A percentile compares a stretch with the other conserved stretches of the same genome.
Conservation (phyloP, 108 stramenopile species). For the Craspedostauros australis region DNA sequence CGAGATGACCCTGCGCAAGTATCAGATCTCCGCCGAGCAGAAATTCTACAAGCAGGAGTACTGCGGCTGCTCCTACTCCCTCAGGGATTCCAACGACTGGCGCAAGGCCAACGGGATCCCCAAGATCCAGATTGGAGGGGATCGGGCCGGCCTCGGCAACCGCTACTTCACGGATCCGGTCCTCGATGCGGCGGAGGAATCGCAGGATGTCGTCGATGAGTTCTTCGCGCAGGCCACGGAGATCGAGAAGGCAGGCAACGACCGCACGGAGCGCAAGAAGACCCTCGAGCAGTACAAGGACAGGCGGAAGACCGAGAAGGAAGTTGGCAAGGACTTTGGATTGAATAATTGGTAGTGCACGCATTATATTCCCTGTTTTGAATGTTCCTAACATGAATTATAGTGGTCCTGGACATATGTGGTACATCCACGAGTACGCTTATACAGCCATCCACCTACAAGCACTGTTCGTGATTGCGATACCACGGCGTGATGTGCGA, state of each 20-base stretch:
- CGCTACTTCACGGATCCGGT: conserved; percentile 51
- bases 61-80: conserved; percentile 52
- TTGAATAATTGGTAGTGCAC: conserved; percentile 46
- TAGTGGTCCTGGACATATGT: too few species aligned
- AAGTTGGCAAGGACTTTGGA: conserved; percentile 36
- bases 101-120: conserved; percentile 48
- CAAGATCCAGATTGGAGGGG: conserved; percentile 47
- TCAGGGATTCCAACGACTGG: conserved; percentile 51
- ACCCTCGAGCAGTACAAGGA: conserved; percentile 34
- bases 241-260: conserved; percentile 34
- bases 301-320: conserved; percentile 37
- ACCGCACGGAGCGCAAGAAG: conserved; percentile 35
- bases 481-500: too few species aligned
- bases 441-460: too few species aligned
- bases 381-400: too few species aligned
- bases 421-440: too few species aligned
- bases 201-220: conserved; percentile 55
- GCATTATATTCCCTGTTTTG: too few species aligned
- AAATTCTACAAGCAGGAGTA: conserved; percentile 67
- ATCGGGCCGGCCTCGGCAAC: conserved; percentile 45
- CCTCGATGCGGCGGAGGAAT: conserved; percentile 54
- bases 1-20: conserved; percentile 51
- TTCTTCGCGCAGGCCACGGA: conserved; percentile 55
- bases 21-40: conserved; percentile 42
- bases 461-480: too few species aligned